Conservation (phyloP, 140 eudicot species). For the Anethum foeniculum region DNA sequence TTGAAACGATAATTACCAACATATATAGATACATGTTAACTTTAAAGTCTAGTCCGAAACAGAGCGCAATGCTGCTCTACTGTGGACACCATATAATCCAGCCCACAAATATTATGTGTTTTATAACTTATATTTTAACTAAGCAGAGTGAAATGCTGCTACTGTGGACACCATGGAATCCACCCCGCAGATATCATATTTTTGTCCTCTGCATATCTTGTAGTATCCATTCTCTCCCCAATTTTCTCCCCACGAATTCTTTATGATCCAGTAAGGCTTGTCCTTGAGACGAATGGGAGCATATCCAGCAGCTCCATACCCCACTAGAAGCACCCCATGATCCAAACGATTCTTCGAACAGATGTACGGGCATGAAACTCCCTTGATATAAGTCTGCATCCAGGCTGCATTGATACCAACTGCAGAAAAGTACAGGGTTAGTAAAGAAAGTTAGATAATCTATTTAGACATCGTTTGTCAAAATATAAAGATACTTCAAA, state of each 20-base stretch:
- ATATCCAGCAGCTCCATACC: conserved; percentile 68
- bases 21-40: not conserved
- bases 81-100: not conserved
- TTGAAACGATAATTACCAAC: not conserved
- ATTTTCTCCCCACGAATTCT: conserved; percentile 86
- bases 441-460: not conserved
- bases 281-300: conserved; percentile 69
- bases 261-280: conserved; percentile 89
- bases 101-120: not conserved
- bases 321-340: conserved; percentile 85
- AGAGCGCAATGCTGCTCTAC: not conserved
- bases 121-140: not conserved
- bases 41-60: not conserved
- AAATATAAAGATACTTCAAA: not conserved
- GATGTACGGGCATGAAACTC: conserved; percentile 85
- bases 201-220: conserved; percentile 70
- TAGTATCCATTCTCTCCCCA: conserved; percentile 98
- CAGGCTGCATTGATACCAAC: conserved; percentile 82
- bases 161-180: conserved; percentile 96
- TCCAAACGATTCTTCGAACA: conserved; percentile 63
- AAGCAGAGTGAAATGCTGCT: conserved; percentile 33
- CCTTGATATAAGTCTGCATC: conserved; percentile 88
- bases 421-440: conserved; percentile 6
- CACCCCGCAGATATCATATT: conserved; percentile 53
- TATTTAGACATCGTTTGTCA: not conserved